Evolutionary conservation across 2,329 filamentous ascomycete genomes (phyloP).

Genomic region (Alternaria tenuissima): DNA sequence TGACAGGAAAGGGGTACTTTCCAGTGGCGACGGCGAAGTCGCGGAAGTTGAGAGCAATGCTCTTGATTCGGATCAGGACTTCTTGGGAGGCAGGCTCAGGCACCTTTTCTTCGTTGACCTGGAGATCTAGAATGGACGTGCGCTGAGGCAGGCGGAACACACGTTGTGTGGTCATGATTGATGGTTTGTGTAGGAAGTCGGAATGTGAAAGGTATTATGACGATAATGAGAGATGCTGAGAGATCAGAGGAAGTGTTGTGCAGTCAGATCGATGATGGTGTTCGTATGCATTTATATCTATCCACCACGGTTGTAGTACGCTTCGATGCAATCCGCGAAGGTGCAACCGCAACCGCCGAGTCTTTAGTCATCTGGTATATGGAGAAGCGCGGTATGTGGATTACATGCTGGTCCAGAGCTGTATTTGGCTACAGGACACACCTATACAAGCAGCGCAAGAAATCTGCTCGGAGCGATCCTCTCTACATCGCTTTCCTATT

Average conservation of each 20-base stretch:
- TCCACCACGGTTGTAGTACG: neutral
- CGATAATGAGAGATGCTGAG: no score
- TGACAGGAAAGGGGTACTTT: slow-evolving; percentile 16
- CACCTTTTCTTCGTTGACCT: slow-evolving; percentile 7
- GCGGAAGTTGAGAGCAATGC: slow-evolving; percentile 26
- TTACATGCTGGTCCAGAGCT: no score
- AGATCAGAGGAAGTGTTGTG: no score
- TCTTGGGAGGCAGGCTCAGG: slow-evolving; percentile 5
- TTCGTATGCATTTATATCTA: neutral
- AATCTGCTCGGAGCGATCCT: no score
- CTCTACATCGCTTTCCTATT: no score
- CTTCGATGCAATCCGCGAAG: neutral
- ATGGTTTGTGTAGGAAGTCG: neutral
- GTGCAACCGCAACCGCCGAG: neutral
- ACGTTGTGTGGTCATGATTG: slow-evolving; percentile 13
- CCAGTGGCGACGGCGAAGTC: slow-evolving; percentile 22
- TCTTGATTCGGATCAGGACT: slow-evolving; percentile 23
- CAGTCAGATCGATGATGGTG: no score
- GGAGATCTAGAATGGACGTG: slow-evolving; percentile 1
- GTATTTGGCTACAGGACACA: no score
- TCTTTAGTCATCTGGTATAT: no score
- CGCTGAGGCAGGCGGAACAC: slow-evolving; percentile 18
- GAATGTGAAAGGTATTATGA: no score
- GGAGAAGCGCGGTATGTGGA: no score
- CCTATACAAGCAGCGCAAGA: no score